Percentiles rank a stretch among this genome's conserved stretches.
phyloP scores from a whole-genome alignment of 1,284 basidiomycete species.

The Cystobasidium sp. region DNA sequence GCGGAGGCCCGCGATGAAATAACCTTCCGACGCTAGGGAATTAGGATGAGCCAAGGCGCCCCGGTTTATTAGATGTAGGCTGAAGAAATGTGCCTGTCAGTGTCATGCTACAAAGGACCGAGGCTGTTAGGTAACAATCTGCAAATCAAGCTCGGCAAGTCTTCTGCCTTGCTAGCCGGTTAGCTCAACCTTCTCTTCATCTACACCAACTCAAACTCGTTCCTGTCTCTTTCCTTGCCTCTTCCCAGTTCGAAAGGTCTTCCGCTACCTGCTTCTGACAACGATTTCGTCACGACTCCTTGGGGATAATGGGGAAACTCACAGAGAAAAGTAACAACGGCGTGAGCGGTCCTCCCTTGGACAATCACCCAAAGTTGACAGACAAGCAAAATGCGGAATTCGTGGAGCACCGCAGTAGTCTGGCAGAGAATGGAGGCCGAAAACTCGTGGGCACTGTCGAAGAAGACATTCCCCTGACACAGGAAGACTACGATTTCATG shows the following conservation, averaged over 20 bases:
- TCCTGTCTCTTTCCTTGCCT: neutral
- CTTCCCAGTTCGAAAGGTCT: neutral
- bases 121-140: neutral
- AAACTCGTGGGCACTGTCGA: slow-evolving; percentile 13
- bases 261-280: no score
- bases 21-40: slow-evolving; percentile 3
- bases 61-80: neutral
- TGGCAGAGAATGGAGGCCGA: slow-evolving; percentile 24
- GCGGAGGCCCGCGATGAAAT: neutral
- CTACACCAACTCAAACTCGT: neutral
- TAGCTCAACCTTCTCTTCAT: neutral
- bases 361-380: neutral
- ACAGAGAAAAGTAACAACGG: neutral
- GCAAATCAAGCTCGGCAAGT: neutral
- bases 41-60: slow-evolving; percentile 1
- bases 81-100: neutral
- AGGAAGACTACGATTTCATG: slow-evolving; percentile 38
- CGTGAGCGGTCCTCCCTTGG: neutral
- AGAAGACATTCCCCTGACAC: slow-evolving; percentile 32
- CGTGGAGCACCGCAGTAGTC: neutral
- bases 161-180: neutral
- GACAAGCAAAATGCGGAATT: slow-evolving; percentile 3
- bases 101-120: neutral
- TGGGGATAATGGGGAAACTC: neutral
- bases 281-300: no score